phyloP scores from a whole-genome alignment of 2,329 filamentous ascomycete genomes.

The Pyricularia grisea region DNA sequence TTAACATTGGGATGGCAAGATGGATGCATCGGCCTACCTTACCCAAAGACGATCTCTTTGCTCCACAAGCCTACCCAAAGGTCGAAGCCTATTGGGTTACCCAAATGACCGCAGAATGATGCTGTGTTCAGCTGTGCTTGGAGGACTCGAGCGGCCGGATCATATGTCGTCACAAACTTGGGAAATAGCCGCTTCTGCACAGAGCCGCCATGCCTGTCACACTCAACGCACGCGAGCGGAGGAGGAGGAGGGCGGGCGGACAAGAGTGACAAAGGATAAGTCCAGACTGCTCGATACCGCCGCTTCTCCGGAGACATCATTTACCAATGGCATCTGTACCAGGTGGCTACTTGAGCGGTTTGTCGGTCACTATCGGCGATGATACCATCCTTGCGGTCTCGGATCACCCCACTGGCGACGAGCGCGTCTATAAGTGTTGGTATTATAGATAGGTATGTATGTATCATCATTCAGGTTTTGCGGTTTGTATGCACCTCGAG shows the following conservation, averaged over 20 bases:
- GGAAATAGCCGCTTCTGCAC: not conserved
- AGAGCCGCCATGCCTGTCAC: not conserved
- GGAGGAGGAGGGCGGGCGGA: not conserved
- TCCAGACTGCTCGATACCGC: not conserved
- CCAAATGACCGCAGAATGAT: not conserved
- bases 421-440: not conserved
- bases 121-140: not conserved
- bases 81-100: not conserved
- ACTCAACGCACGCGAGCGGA: not conserved
- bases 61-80: not conserved
- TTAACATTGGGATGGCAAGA: not conserved
- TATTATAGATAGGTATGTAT: not conserved
- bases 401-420: not conserved
- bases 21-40: not conserved
- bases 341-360: not conserved
- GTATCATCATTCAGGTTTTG: not conserved
- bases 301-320: not conserved
- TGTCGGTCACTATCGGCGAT: not conserved
- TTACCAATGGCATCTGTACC: not conserved
- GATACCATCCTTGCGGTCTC: not conserved
- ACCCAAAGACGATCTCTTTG: not conserved
- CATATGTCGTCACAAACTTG: not conserved
- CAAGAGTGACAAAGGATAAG: not conserved
- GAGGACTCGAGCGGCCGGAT: not conserved
- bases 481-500: not conserved